phyloP scores from a whole-genome alignment of 768 basidiomycete genomes.

The Tubosaeta sp. region DNA sequence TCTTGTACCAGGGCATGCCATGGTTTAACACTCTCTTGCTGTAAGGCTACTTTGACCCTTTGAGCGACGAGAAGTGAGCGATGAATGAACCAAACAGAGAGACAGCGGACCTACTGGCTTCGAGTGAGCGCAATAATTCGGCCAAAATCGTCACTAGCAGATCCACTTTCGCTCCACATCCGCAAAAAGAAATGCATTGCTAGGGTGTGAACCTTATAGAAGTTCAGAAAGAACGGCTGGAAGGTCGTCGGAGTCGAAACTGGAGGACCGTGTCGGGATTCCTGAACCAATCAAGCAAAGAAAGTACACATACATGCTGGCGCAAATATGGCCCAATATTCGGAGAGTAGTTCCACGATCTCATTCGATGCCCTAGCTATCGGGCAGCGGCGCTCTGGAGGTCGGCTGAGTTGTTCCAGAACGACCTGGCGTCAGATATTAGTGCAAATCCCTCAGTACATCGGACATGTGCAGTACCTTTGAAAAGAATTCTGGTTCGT shows the following conservation, averaged over 20 bases:
- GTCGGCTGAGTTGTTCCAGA: conserved; percentile 74
- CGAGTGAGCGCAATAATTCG: conserved; percentile 74
- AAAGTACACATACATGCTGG: conserved; percentile 63
- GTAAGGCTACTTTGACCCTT: conserved; percentile 75
- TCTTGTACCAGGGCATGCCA: conserved; percentile 86
- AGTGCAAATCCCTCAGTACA: conserved; percentile 1
- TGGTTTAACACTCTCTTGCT: conserved; percentile 64
- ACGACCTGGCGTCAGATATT: conserved; percentile 48
- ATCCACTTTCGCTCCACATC: conserved; percentile 89
- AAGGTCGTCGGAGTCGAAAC: conserved; percentile 80
- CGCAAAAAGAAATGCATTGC: conserved; percentile 84
- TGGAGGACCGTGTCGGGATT: conserved; percentile 7
- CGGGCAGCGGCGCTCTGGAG: conserved; percentile 72
- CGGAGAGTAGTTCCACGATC: conserved; percentile 76
- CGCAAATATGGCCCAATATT: conserved; percentile 82
- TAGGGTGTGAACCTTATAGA: conserved; percentile 74
- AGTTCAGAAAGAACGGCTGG: conserved; percentile 85
- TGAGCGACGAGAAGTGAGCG: conserved; percentile 4
- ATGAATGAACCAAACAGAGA: background rate
- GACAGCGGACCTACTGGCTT: conserved; percentile 65
- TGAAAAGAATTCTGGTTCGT: conserved; percentile 68
- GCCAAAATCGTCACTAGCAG: conserved; percentile 69
- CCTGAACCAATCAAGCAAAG: background rate
- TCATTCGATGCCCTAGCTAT: conserved; percentile 82
- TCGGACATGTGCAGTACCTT: conserved; percentile 41